Base-by-base conservation (phyloP, 495 filamentous ascomycete species). In the Penicillium longicatenatum region DNA sequence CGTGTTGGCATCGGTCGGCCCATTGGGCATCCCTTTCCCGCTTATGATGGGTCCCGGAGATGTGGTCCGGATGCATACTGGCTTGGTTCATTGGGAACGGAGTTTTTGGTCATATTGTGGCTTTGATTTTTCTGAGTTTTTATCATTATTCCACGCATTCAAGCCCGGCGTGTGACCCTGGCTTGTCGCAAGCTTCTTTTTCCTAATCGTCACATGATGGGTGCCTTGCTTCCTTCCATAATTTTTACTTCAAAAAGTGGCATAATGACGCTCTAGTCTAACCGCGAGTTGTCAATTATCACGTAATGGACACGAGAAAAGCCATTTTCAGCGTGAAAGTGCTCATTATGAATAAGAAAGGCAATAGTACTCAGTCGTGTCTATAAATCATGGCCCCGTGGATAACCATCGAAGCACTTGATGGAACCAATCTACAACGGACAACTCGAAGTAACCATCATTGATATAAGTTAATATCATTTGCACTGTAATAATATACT, bases 61-160 rank as follows among this genome's bases (percentile, higher is more conserved):
- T 42, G 48, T 61, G 63, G 58, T 54, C 39, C 54, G 44, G 47
- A 71, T 71, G 70, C 64, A 70, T 70, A 66, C 49, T 56, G 64
- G 60, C 58, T 55, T 55, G 60, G 54, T 65, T 60, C 43, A 61
- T 55, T 57, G 47, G 62, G 65, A 64, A 54, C 59, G 68, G 72
- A 70, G 69, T 71, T 75, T 57, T 50, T 50, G 59, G 33, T 58
- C 58, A 48, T 51, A 43, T 54, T 63, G 39, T 58, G 35, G 31
- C 52, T 52, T 54, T 65, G 29, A 5, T 54, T 55, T 55, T 33
- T 58, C 12, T 51, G 30, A 14, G 26, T 30, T 41, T 20, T 41
- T 52, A 51, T 68, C 8, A 35, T 68, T 64, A 50, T 57, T 37
- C 37, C 45, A 54, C 39, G 35, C 58, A 60, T 62, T 52, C 47